These are phyloP conservation scores for Phytophthora tentaculata DNA, from an alignment of 352 stramenopile species.

Conservation along the genomic window DNA sequence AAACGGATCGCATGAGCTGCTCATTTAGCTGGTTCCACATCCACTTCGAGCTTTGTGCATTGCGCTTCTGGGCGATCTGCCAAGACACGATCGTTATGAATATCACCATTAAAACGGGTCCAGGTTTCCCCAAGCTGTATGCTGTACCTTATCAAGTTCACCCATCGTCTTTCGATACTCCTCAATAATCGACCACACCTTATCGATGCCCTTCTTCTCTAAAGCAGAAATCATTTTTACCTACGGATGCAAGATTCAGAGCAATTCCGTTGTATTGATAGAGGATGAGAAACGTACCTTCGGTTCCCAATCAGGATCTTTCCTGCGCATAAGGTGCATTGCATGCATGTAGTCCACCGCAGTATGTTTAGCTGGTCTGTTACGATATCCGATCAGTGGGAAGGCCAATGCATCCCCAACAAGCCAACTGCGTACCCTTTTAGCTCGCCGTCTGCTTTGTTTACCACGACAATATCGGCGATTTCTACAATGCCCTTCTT, in stretches of 20 bases:
- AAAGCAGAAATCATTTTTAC: constrained; percentile 78
- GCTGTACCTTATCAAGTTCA: constrained; percentile 53
- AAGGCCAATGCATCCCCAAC: neutral
- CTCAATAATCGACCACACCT: constrained; percentile 71
- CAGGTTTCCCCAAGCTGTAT: neutral
- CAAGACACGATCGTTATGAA: neutral
- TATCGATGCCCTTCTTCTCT: constrained; percentile 73
- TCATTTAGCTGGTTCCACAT: constrained; percentile 85
- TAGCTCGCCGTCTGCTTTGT: constrained; percentile 96
- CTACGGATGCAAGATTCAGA: constrained; percentile 24
- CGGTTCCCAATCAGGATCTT: constrained; percentile 84
- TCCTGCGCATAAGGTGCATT: constrained; percentile 83
- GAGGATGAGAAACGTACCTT: constrained; percentile 36
- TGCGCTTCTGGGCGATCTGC: constrained; percentile 73
- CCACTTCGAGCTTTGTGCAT: constrained; percentile 78
- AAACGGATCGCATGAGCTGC: constrained; percentile 74
- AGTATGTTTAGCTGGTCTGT: constrained; percentile 71
- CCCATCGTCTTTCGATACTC: constrained; percentile 70
- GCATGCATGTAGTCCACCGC: constrained; percentile 83
- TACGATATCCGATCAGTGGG: constrained; percentile 6
- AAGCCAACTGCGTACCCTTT: constrained; percentile 38
- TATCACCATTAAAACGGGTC: neutral
- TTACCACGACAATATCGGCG: constrained; percentile 97
- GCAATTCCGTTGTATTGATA: neutral
- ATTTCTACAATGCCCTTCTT: constrained; percentile 99